Conservation (phyloP, 257 asterid species). For the Echium plantagineum region DNA sequence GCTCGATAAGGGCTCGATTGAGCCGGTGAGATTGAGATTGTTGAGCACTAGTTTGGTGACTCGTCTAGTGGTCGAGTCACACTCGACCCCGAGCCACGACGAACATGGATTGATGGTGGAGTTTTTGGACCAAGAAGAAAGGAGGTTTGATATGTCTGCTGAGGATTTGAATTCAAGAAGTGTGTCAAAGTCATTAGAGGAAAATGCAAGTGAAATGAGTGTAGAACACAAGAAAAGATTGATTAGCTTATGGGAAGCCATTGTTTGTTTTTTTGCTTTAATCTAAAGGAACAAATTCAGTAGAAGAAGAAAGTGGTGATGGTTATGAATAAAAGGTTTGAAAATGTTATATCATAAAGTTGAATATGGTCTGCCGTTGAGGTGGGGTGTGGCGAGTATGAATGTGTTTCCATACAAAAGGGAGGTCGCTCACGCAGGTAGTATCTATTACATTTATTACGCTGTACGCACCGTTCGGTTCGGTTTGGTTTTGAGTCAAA, state of each 20-base stretch:
- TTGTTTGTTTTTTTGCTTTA: neutral
- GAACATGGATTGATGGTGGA: conserved; percentile 14
- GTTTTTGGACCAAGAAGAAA: conserved; percentile 18
- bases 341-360: neutral
- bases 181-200: conserved; percentile 9
- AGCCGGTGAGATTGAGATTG: conserved; percentile 17
- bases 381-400: neutral
- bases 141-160: conserved; percentile 21
- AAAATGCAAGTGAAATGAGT: conserved; percentile 6
- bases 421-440: neutral
- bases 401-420: neutral
- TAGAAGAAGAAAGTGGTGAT: neutral
- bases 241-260: neutral
- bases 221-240: neutral
- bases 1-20: conserved; percentile 10
- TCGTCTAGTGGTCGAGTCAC: conserved; percentile 15
- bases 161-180: conserved; percentile 18
- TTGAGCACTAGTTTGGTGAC: conserved; percentile 23
- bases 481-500: no score
- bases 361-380: conserved; percentile 1
- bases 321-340: neutral
- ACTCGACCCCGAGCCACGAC: conserved; percentile 24
- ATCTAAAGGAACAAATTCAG: neutral
- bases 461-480: no score
- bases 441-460: neutral